Evolutionary conservation across 2,329 filamentous ascomycete genomes (phyloP), one percentile per base, ranked within the genome.

Genomic region (Clonostachys rosea): DNA sequence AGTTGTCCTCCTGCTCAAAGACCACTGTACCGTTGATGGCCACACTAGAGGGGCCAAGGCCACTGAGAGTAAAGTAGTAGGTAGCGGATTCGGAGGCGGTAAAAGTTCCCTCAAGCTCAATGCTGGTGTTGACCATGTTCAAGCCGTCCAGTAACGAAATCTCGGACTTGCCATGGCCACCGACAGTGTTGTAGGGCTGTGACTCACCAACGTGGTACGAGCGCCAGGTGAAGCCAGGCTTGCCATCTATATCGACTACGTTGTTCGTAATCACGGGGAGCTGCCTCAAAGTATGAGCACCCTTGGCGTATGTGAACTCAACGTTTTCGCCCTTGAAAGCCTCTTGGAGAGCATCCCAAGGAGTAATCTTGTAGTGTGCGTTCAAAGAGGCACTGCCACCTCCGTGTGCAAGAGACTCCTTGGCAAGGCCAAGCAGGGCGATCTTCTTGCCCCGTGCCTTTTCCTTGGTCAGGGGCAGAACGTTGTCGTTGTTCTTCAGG

Each of bases 401-500:
- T 6, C 65, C 66, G 2, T 60, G 52, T 10, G 60, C 57, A 34
- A 60, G 50, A 0, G 62, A 56, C n/a, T 57, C 52, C 42, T 60
- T 64, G 8, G 59, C 49, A 40, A 64, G 62, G 1, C 64, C 64
- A 10, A 67, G 53, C 0, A 67, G 47, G 2, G 60, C 60, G 24
- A 60, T 50, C 11, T 52, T 62, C 46, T 62, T 62, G 13, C 50
- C 53, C 8, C 48, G 46, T 3, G 53, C 43, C 2, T 52, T 51
- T 4, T 51, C 48, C 8, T 50, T 56, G 1, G 50, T 69, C 5
- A 81, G 56, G 1, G 83, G 83, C 2, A 87, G 66, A 3, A 79
- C 62, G 11, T 65, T 62, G 33, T 72, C 69, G 17, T 82, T 69
- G 49, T 87, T 87, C 63, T 86, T 85, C 37, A 86, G 64, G 11